Conservation (phyloP, 805 yeast genomes). For the Lachancea nothofagi region DNA sequence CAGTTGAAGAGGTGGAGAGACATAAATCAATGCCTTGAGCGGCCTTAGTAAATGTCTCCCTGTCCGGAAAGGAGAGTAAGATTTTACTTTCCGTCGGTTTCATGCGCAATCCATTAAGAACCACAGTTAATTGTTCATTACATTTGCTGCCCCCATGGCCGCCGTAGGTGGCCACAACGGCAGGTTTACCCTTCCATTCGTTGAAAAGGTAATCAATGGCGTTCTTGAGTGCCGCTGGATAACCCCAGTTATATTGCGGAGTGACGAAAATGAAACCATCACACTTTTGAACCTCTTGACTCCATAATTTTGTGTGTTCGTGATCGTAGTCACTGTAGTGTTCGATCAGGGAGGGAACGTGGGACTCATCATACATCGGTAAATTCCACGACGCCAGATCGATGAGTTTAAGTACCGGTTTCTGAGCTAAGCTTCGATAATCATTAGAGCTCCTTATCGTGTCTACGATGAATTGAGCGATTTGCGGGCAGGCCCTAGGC, state of each 20-base stretch:
- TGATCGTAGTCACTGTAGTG: constrained; percentile 20
- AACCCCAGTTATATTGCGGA: constrained; percentile 37
- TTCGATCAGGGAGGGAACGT: constrained; percentile 23
- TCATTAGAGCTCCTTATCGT: constrained; percentile 8
- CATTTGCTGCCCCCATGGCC: constrained; percentile 30
- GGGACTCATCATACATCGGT: constrained; percentile 31
- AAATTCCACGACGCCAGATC: constrained; percentile 28
- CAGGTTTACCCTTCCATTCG: constrained; percentile 35
- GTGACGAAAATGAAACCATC: constrained; percentile 33
- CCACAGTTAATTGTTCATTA: constrained; percentile 24
- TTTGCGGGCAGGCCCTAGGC: constrained; percentile 17
- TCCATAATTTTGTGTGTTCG: constrained; percentile 28
- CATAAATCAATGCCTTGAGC: constrained; percentile 8
- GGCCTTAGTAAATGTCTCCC: constrained; percentile 5
- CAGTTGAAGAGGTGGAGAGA: background rate
- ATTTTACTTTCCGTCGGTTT: constrained; percentile 11
- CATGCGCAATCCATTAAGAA: constrained; percentile 19
- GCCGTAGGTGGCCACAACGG: constrained; percentile 32
- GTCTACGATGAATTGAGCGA: constrained; percentile 15
- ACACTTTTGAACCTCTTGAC: constrained; percentile 19
- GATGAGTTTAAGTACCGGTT: constrained; percentile 19
- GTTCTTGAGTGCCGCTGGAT: constrained; percentile 36
- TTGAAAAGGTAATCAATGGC: constrained; percentile 34
- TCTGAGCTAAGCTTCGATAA: background rate
- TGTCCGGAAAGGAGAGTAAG: constrained; percentile 12